phyloP scores from a whole-genome alignment of 2,329 filamentous ascomycete genomes.

The Sporothrix luriei region DNA sequence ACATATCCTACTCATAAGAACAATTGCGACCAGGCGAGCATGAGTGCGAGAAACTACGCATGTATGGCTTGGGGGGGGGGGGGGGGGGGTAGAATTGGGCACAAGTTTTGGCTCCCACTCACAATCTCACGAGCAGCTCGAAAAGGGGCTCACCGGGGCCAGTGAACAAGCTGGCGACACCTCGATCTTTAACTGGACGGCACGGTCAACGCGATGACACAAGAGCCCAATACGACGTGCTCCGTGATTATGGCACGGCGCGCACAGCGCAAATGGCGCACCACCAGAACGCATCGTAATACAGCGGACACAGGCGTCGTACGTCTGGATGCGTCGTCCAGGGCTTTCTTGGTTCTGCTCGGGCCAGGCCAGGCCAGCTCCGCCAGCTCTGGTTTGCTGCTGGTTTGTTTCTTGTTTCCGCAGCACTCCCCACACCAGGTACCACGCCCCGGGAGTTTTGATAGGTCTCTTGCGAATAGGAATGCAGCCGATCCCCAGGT shows the following conservation, averaged over 20 bases:
- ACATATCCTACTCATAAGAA: background rate
- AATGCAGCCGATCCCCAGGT: constrained; percentile 34
- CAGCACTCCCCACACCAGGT: constrained; percentile 32
- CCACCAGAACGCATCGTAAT: constrained; percentile 8
- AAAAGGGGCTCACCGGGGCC: background rate
- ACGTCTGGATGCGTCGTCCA: constrained; percentile 3
- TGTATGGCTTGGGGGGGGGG: no score
- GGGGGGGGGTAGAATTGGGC: no score
- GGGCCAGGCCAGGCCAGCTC: background rate
- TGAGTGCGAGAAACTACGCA: constrained; percentile 11
- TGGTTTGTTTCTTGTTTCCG: constrained; percentile 4
- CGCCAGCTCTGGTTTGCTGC: background rate
- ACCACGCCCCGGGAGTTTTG: constrained; percentile 33
- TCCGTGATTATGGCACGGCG: no score
- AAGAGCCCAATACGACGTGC: no score
- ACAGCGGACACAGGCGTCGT: constrained; percentile 17
- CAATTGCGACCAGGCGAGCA: background rate
- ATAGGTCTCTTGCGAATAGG: constrained; percentile 34
- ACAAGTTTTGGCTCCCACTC: background rate
- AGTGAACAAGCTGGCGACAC: background rate
- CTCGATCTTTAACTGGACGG: constrained; percentile 11
- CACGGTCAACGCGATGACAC: constrained; percentile 8
- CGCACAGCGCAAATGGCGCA: constrained; percentile 14
- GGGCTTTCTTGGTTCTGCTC: constrained; percentile 14
- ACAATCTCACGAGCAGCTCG: background rate